Conservation (phyloP, 1,284 basidiomycete genomes). For the Malassezia yamatoensis region DNA sequence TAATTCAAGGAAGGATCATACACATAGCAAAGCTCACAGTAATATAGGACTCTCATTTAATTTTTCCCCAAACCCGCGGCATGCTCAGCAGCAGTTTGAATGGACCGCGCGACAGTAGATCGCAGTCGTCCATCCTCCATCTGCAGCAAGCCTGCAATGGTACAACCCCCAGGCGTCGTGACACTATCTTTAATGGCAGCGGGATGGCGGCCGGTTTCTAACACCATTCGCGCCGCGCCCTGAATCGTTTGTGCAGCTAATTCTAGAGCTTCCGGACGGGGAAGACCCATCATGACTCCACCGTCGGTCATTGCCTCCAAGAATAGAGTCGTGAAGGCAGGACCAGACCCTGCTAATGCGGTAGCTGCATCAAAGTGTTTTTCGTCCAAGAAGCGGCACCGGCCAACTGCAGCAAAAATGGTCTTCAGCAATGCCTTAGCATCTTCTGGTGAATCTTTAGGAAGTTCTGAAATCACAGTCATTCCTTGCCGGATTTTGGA, state of each 20-base stretch:
- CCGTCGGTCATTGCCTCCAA: constrained; percentile 98
- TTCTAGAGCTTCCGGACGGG: constrained; percentile 82
- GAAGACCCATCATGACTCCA: constrained; percentile 99
- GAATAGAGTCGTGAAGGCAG: constrained; percentile 92
- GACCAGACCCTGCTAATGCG: constrained; percentile 86
- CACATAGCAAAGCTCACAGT: too few relatives aligned
- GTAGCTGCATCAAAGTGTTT: constrained; percentile 90
- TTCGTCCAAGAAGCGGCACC: constrained; percentile 41
- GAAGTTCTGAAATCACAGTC: constrained; percentile 33
- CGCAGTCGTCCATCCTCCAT: constrained; percentile 89
- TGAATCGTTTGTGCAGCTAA: constrained; percentile 95
- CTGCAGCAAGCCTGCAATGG: constrained; percentile 86
- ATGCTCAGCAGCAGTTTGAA: constrained; percentile 57
- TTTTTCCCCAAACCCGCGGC: constrained; percentile 38
- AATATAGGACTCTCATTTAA: constrained; percentile 12
- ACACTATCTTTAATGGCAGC: constrained; percentile 96
- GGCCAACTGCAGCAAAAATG: constrained; percentile 42
- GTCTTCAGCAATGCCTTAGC: constrained; percentile 31
- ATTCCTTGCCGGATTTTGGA: constrained; percentile 57
- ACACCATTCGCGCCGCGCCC: constrained; percentile 89
- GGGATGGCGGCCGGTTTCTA: constrained; percentile 77
- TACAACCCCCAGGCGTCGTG: constrained; percentile 96
- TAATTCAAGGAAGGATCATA: too few relatives aligned
- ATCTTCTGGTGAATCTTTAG: constrained; percentile 17
- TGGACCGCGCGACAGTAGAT: constrained; percentile 87